These are phyloP conservation scores for Thymus quinquecostatus DNA, from an alignment of 257 asterid genomes.

Conservation along the genomic window DNA sequence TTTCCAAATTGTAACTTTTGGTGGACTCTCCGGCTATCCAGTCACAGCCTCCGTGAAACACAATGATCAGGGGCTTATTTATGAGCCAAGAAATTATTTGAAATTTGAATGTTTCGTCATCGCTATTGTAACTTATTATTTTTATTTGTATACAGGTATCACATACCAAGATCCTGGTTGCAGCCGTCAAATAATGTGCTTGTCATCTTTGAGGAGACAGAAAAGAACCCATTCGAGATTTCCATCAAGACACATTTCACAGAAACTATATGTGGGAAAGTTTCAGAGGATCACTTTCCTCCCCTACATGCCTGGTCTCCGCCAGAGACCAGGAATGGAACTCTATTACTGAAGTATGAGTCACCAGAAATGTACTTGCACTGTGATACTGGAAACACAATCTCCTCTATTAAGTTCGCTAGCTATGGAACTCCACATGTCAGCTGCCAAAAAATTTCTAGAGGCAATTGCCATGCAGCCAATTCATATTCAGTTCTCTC, in stretches of 20 bases:
- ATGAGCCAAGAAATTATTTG: neutral
- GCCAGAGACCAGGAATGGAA: conserved; percentile 35
- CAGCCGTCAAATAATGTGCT: conserved; percentile 62
- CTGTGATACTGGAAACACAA: conserved; percentile 66
- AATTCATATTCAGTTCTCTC: conserved; percentile 62
- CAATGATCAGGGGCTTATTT: neutral
- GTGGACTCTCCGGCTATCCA: neutral
- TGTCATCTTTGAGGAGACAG: conserved; percentile 84
- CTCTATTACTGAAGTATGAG: conserved; percentile 30
- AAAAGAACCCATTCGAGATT: conserved; percentile 67
- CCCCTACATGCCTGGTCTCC: conserved; percentile 67
- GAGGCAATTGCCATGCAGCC: conserved; percentile 76
- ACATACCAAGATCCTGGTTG: conserved; percentile 93
- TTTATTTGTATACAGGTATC: conserved; percentile 60
- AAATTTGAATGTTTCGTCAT: neutral
- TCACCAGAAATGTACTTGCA: conserved; percentile 72
- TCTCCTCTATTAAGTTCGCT: conserved; percentile 71
- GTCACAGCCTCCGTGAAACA: neutral
- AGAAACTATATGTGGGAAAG: conserved; percentile 65
- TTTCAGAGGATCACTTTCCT: conserved; percentile 74
- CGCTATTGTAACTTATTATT: neutral
- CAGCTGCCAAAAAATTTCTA: conserved; percentile 67
- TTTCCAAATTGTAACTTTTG: conserved; percentile 16
- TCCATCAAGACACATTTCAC: conserved; percentile 54
- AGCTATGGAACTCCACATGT: conserved; percentile 92